Conservation (phyloP, 73 alveolate species). For the Paraurostyla sp. region DNA sequence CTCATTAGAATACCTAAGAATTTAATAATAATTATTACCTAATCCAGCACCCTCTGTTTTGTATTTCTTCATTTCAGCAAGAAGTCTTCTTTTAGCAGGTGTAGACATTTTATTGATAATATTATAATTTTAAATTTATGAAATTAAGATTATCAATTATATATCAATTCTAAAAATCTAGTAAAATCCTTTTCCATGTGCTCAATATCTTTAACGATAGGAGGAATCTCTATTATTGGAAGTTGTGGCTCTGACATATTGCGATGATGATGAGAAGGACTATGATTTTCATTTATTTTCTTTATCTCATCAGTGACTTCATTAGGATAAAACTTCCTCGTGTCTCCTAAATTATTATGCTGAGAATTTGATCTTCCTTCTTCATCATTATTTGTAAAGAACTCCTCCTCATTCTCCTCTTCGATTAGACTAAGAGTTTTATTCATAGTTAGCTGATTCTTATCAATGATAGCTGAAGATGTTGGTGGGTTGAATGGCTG, state of each 20-base stretch:
- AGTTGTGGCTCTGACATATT: no score
- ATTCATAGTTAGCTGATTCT: constrained; percentile 26
- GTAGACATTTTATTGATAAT: constrained; percentile 47
- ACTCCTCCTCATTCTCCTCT: constrained; percentile 52
- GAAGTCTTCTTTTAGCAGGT: constrained; percentile 48
- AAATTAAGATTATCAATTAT: constrained; percentile 24
- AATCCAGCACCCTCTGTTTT: constrained; percentile 32
- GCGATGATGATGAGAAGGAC: neutral
- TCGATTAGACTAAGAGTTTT: constrained; percentile 49
- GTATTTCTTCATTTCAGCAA: constrained; percentile 31
- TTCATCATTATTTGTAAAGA: constrained; percentile 15
- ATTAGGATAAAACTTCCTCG: neutral
- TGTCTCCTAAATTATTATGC: neutral
- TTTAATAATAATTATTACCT: no score
- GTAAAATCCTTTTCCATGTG: constrained; percentile 49
- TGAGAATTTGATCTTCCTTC: neutral
- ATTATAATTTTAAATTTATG: neutral
- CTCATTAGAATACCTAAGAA: neutral
- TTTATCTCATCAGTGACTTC: neutral
- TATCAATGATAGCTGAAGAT: neutral
- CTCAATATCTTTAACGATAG: constrained; percentile 47
- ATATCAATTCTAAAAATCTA: constrained; percentile 27
- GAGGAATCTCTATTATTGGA: neutral
- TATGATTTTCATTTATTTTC: neutral
- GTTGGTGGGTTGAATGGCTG: constrained; percentile 39